Conservation (phyloP, 2,329 filamentous ascomycete genomes). For the Thielaviopsis cerberus region DNA sequence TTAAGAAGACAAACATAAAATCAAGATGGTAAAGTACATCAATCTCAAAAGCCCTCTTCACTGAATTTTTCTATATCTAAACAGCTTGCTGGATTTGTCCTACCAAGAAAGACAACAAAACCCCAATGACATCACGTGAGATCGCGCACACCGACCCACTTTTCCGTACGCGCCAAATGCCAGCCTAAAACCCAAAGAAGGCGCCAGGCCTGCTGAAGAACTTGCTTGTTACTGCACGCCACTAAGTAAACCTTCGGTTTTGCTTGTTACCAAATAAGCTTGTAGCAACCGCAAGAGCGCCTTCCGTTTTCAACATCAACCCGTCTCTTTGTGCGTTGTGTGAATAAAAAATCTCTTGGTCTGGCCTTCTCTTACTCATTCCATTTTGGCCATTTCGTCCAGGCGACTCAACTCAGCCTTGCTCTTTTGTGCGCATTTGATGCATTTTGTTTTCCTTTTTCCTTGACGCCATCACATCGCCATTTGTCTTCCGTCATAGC, state of each 20-base stretch:
- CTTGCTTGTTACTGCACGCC: background rate
- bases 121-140: constrained; percentile 2
- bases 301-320: background rate
- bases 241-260: background rate
- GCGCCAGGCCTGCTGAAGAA: background rate
- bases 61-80: too few species aligned
- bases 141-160: background rate
- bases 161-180: constrained; percentile 1
- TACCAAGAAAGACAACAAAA: too few species aligned
- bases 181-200: background rate
- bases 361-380: background rate
- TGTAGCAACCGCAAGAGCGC: background rate
- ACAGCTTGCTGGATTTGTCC: too few species aligned
- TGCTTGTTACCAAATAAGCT: background rate
- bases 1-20: too few species aligned
- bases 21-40: too few species aligned
- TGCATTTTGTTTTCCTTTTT: background rate
- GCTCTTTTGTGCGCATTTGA: background rate
- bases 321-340: background rate
- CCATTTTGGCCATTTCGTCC: background rate
- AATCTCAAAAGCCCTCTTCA: too few species aligned
- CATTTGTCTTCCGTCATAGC: background rate
- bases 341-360: background rate
- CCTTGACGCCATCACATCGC: background rate
- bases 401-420: background rate